A percentile compares a stretch with the other conserved stretches of the same genome.
Conservation (phyloP, 2,329 filamentous ascomycete genomes). For the Lecanicillium sp. region DNA sequence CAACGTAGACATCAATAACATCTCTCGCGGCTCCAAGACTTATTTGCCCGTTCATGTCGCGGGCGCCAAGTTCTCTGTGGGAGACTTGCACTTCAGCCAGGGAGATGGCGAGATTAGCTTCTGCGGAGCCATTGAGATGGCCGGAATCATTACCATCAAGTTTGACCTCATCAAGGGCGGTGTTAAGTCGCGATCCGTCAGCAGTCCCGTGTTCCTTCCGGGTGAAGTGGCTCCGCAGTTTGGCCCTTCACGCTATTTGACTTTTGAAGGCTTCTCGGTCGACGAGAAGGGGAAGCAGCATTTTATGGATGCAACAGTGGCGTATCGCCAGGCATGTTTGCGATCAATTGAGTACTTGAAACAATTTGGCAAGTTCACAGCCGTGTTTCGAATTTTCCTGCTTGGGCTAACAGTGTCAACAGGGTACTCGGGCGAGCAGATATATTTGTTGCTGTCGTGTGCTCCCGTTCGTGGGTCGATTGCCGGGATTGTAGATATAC, state of each 20-base stretch:
- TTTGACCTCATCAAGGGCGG: constrained; percentile 82
- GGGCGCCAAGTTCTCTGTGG: constrained; percentile 84
- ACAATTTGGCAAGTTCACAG: constrained; percentile 22
- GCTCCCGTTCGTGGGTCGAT: constrained; percentile 83
- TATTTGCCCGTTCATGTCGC: constrained; percentile 81
- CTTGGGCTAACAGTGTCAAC: not conserved
- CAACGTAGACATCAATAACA: constrained; percentile 87
- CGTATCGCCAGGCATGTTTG: constrained; percentile 74
- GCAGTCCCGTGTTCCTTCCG: constrained; percentile 76
- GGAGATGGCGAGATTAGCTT: constrained; percentile 89
- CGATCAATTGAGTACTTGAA: constrained; percentile 32
- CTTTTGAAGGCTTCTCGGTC: constrained; percentile 85
- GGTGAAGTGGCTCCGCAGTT: constrained; percentile 86
- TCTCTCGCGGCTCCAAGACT: constrained; percentile 70
- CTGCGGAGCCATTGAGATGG: constrained; percentile 89
- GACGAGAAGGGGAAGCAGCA: constrained; percentile 85
- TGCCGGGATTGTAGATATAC: constrained; percentile 83
- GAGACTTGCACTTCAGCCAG: constrained; percentile 80
- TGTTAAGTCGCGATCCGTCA: constrained; percentile 64
- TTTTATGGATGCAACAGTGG: constrained; percentile 77
- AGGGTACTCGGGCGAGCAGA: constrained; percentile 65
- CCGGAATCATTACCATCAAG: constrained; percentile 82
- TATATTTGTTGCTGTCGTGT: constrained; percentile 77
- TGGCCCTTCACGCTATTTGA: constrained; percentile 67
- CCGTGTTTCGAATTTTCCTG: not conserved